Base-by-base conservation (phyloP, 2,329 filamentous ascomycete species). In the Pseudogymnoascus sp. region DNA sequence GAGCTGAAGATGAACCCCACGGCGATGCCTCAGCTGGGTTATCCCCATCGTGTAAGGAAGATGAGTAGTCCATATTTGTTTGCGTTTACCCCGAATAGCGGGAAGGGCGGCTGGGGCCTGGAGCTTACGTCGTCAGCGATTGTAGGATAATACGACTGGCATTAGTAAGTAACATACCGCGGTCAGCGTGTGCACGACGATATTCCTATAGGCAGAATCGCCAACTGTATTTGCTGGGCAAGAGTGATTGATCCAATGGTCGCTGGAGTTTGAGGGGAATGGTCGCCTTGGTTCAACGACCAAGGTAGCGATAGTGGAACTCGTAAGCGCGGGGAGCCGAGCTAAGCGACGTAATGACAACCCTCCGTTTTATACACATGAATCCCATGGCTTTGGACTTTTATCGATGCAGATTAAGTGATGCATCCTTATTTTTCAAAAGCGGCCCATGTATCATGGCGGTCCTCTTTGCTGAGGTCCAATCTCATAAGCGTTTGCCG, bases 61-160 rank as follows among this genome's bases (percentile, higher is more conserved):
- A 74, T 64, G 85, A 86, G 74, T 90, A 90, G 74, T 90, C 87
- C 87, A 90, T 90, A 54, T 28, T 69, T 54, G 64, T 48, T 34
- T 57, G 51, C 51, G 28, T 57, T 57, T 34, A 57, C 28, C 51
- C 51, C 51, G 28, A 57, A 34, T 21, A 19, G 45, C 51, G 51
- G 28, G 51, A 57, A 57, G 28, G 16, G 51, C 51, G 51, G 51
- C 28, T 57, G 51, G 28, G 51, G 28, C 51, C 51, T 57, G 28
- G 51, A 57, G 51, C 51, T 57, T 57, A 57, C 51, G 51, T 36
- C 51, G 51, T 57, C 51, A 57, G 51, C 28, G 51, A 57, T 57
- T 57, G 51, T 34, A 36, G n/a, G 7, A 57, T 19, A 34, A 57
- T 34, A n/a, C 10, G 25, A 36, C 16, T n/a, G 51, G n/a, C n/a